Evolutionary conservation across 2,329 filamentous ascomycete genomes (phyloP).

Genomic region (Trichoderma lentiforme): DNA sequence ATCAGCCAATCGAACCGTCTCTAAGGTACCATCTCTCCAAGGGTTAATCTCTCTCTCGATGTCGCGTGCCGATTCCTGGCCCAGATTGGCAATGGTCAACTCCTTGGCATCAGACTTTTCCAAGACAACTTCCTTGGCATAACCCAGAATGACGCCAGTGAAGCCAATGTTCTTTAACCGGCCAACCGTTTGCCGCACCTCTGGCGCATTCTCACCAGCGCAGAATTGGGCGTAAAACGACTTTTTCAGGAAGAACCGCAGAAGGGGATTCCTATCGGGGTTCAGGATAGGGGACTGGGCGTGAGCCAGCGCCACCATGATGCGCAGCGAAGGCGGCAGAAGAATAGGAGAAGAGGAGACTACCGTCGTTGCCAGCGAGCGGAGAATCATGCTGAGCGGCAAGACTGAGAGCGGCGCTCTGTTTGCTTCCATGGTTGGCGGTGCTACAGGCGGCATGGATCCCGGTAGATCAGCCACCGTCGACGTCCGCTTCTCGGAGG

Average conservation of each 20-base stretch:
- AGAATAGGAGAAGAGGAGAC: constrained; percentile 69
- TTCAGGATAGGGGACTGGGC: constrained; percentile 64
- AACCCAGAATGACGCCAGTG: constrained; percentile 78
- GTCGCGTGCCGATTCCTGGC: constrained; percentile 46
- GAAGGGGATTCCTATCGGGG: constrained; percentile 70
- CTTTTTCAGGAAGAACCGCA: constrained; percentile 68
- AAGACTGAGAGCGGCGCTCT: constrained; percentile 60
- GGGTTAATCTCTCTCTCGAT: constrained; percentile 60
- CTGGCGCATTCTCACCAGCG: constrained; percentile 68
- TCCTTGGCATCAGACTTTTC: constrained; percentile 49
- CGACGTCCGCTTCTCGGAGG: constrained; percentile 36
- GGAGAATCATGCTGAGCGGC: constrained; percentile 62
- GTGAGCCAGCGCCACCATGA: constrained; percentile 68
- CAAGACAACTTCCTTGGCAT: constrained; percentile 77
- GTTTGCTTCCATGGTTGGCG: constrained; percentile 24
- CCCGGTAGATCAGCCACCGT: constrained; percentile 34
- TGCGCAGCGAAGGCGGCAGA: constrained; percentile 63
- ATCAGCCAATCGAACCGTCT: constrained; percentile 67
- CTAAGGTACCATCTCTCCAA: constrained; percentile 72
- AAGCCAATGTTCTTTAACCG: constrained; percentile 73
- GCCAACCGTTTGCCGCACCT: constrained; percentile 64
- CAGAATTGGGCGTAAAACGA: constrained; percentile 93
- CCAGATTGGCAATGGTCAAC: constrained; percentile 43
- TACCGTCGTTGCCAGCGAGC: constrained; percentile 65
- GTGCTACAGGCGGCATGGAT: constrained; percentile 28